Base-by-base conservation (phyloP, 2,329 filamentous ascomycete species). In the Botryotinia calthae region DNA sequence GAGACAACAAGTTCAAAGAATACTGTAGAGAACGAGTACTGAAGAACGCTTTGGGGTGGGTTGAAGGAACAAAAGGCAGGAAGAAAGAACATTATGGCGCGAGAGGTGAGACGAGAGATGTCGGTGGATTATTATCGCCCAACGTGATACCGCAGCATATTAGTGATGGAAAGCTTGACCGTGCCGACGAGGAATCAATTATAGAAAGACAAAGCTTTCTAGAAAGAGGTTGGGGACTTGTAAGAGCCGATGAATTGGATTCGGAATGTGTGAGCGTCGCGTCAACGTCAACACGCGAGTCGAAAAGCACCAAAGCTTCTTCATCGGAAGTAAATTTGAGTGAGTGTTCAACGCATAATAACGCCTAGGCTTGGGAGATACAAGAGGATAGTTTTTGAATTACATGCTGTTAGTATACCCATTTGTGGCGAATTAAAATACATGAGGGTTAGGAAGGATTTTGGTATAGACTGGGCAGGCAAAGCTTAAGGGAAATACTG, bases 41-140 rank as follows among this genome's bases (percentile, higher is more conserved):
- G 34, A 77, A 77, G 44, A 75, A 76, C 54, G 77, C 77, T 18
- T 66, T 79, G 18, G 75, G 73, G 1, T 76, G 76, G 76, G 75
- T 78, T 42, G 73, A 77, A 18, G 70, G 62, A 28, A 46, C 48
- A 22, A 72, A 72, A 25, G 62, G 70, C 5, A 72, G 42, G 2
- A 72, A 68, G 18, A 72, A 72, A 7, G 70, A 70, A 63, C n/a
- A 37, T 25, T 72, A 72, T 69, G 40, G 59, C 12, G 70, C 51
- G n/a, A 72, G 28, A 22, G 71, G 56, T 2, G 70, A 68, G 34
- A 72, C 51, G 28, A 67, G 62, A 48, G 63, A 72, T n/a, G 70
- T 72, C 14, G 70, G 70, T n/a, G 70, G 63, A 46, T 61, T 44
- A 12, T 67, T 44, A 34, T 34, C 28, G 4, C 70, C 70, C 6